Conservation (phyloP, 257 asterid genomes). For the Gentiana straminea region DNA sequence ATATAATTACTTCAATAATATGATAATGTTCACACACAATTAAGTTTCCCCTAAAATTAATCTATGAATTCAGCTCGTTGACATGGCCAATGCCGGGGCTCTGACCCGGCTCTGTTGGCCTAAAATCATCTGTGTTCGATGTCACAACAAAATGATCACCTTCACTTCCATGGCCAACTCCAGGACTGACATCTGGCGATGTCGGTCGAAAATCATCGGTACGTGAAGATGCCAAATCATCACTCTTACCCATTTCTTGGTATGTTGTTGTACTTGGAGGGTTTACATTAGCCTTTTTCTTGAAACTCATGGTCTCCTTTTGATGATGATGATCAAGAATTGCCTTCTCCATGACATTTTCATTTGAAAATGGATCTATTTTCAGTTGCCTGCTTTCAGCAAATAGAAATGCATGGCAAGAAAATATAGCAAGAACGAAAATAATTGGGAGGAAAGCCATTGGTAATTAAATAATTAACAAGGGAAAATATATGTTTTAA, state of each 20-base stretch:
- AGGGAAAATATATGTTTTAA: no score
- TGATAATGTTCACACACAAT: no score
- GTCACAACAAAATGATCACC: background rate
- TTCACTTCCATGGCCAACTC: slow-evolving; percentile 48
- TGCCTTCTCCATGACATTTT: background rate
- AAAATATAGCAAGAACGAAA: slow-evolving; percentile 15
- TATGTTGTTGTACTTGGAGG: no score
- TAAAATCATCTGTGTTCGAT: slow-evolving; percentile 1
- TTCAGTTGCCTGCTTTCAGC: slow-evolving; percentile 36
- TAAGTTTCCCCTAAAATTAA: no score
- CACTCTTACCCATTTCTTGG: no score
- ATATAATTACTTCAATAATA: no score
- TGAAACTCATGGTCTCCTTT: slow-evolving; percentile 6
- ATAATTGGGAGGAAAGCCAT: no score
- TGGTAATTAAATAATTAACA: no score
- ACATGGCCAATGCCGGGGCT: slow-evolving; percentile 9
- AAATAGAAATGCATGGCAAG: slow-evolving; percentile 15
- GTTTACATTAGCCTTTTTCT: slow-evolving; percentile 4
- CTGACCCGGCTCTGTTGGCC: slow-evolving; percentile 5
- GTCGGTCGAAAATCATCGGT: slow-evolving; percentile 33
- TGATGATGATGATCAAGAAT: slow-evolving; percentile 11
- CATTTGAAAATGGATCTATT: background rate
- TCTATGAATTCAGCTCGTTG: background rate
- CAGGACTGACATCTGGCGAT: slow-evolving; percentile 52
- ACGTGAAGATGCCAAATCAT: no score